Evolutionary conservation across 2,329 filamentous ascomycete species (phyloP).

Genomic region (Botryotinia globosa): DNA sequence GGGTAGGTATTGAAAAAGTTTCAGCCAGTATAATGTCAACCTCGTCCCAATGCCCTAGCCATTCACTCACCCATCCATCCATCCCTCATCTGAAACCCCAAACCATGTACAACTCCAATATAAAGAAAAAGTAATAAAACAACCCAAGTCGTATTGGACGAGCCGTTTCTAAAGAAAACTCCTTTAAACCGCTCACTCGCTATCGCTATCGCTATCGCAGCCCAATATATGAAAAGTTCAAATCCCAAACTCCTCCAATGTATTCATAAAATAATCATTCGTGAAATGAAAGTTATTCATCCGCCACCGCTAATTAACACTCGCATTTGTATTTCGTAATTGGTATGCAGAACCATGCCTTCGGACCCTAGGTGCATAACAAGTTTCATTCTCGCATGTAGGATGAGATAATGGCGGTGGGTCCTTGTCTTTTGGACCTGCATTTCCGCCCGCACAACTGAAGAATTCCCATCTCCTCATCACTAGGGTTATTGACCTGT

Average conservation of each 20-base stretch:
- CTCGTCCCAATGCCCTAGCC: neutral
- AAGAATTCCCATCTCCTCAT: slow-evolving; percentile 6
- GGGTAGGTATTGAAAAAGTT: neutral
- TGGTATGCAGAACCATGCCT: slow-evolving; percentile 11
- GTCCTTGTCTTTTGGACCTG: slow-evolving; percentile 14
- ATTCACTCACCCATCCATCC: neutral
- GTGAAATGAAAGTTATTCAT: neutral
- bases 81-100: neutral
- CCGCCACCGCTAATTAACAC: slow-evolving; percentile 7
- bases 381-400: slow-evolving; percentile 11
- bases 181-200: neutral
- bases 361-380: slow-evolving; percentile 18
- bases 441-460: neutral
- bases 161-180: slow-evolving; percentile 10
- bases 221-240: neutral
- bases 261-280: slow-evolving; percentile 5
- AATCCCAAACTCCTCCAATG: slow-evolving; percentile 8
- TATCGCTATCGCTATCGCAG: neutral
- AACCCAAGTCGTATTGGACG: slow-evolving; percentile 7
- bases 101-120: neutral
- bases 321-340: slow-evolving; percentile 9
- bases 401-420: slow-evolving; percentile 8
- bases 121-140: slow-evolving; percentile 1
- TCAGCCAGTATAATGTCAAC: neutral
- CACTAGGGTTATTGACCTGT: slow-evolving; percentile 1